Base-by-base conservation (phyloP, 345 rosid genomes). In the Orychophragmus violaceus region DNA sequence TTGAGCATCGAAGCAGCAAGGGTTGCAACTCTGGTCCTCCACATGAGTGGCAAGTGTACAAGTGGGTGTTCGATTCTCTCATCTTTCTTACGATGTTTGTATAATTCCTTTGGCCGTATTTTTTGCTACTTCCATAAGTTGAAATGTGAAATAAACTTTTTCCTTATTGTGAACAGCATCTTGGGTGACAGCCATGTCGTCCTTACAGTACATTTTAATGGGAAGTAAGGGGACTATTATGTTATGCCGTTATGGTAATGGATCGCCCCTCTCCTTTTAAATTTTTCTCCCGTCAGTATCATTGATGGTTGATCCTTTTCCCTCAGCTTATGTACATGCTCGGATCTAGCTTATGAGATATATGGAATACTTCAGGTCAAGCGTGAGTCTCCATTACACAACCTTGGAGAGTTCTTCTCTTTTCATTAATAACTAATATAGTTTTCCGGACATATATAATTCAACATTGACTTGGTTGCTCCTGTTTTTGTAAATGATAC, bases 1-100 rank as follows among this genome's bases (percentile, higher is more conserved):
- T 94, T 71, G 99, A 94, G 84, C 99, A 94, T 55, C 75, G 83
- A 74, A 90, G 79, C 72, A 90, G 99, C 82, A 94, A 94, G 70
- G 99, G 99, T 52, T 94, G 99, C 76, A 94, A 80, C 78, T 86
- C 84, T 61, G 97, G 99, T 77, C 99, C 99, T 17, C 99, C 99
- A 8, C 77, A 88, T 48, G 97, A 94, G 71, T 94, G 99, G 99
- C 92, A 88, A 70, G 96, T 90, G 58, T 94, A 94, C 87, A 82
- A 79, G 99, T 94, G 76, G 52, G 85, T 76, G 27, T 49, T 63
- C 24, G 27, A 64, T 67, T 62, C 39, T 24, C 24, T 44, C 23
- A 9, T 18, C 33, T 42, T 18, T 14, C 2, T 18, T 27, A 58
- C n/a, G 4, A 23, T 5, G 13, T 17, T 53, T 37, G 5, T 70